A percentile compares a stretch with the other conserved stretches of the same genome.
phyloP scores from a whole-genome alignment of 306 rosid genomes.

The Carpinus viminea region DNA sequence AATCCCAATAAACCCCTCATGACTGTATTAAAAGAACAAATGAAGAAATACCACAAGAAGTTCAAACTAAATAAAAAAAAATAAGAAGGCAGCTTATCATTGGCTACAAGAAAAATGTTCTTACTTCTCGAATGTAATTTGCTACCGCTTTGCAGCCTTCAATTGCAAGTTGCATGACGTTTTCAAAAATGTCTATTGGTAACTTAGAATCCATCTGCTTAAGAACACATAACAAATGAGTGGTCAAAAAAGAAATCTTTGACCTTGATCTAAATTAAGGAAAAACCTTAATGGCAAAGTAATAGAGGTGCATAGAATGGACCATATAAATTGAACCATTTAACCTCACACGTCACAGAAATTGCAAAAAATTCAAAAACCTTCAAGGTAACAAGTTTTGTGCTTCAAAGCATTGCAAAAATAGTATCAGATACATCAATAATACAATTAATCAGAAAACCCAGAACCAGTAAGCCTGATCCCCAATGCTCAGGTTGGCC shows the following conservation, averaged over 20 bases:
- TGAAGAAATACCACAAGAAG: neutral
- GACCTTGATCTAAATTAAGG: neutral
- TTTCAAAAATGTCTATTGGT: slow-evolving; percentile 78
- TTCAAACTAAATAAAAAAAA: neutral
- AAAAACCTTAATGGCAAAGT: neutral
- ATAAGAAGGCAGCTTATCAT: neutral
- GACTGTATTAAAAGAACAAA: slow-evolving; percentile 20
- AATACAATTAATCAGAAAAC: neutral
- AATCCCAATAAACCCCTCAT: slow-evolving; percentile 10
- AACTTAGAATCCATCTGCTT: slow-evolving; percentile 89
- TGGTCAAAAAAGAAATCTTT: neutral
- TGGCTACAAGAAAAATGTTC: slow-evolving; percentile 11
- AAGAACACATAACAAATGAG: slow-evolving; percentile 22
- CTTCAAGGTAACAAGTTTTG: neutral
- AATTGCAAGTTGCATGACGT: slow-evolving; percentile 78
- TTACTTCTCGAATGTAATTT: slow-evolving; percentile 68
- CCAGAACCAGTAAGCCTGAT: neutral
- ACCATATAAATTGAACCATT: neutral
- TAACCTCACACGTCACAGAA: neutral
- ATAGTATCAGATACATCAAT: neutral
- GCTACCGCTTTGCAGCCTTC: slow-evolving; percentile 98
- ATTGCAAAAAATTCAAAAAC: neutral
- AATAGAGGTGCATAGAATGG: neutral
- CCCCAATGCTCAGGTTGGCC: neutral
- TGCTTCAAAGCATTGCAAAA: neutral